A percentile compares a stretch with the other conserved stretches of the same genome.
Evolutionary conservation across 805 yeast genomes (phyloP).

Genomic region (Candida vaughaniae): DNA sequence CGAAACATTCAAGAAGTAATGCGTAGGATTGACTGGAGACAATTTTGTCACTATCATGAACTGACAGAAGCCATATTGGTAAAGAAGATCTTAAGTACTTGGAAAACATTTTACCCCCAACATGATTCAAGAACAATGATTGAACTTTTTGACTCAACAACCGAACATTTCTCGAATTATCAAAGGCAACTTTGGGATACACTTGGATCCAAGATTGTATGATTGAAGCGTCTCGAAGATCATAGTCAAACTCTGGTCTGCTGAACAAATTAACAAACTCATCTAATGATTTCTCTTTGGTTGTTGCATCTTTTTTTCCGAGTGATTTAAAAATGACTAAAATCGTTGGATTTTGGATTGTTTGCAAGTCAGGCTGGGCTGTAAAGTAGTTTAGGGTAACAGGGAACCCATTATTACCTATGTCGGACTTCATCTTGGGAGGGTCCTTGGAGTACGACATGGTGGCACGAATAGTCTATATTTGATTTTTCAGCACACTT

Average conservation of each 20-base stretch:
- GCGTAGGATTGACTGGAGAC: slow-evolving; percentile 53
- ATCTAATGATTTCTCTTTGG: slow-evolving; percentile 74
- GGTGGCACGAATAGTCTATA: not conserved
- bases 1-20: slow-evolving; percentile 54
- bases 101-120: slow-evolving; percentile 55
- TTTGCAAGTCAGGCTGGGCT: slow-evolving; percentile 63
- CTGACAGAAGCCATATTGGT: slow-evolving; percentile 72
- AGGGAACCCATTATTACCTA: slow-evolving; percentile 41
- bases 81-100: slow-evolving; percentile 70
- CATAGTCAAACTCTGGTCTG: slow-evolving; percentile 9
- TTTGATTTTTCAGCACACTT: slow-evolving; percentile 1
- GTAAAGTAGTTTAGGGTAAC: slow-evolving; percentile 74
- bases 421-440: slow-evolving; percentile 11
- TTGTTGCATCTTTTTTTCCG: slow-evolving; percentile 76
- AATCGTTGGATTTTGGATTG: slow-evolving; percentile 43
- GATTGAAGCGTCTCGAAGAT: slow-evolving; percentile 46
- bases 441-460: slow-evolving; percentile 1
- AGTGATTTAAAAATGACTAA: slow-evolving; percentile 72
- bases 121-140: slow-evolving; percentile 42
- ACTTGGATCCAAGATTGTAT: slow-evolving; percentile 74
- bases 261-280: slow-evolving; percentile 46
- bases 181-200: slow-evolving; percentile 76
- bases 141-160: slow-evolving; percentile 63
- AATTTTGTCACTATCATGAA: slow-evolving; percentile 64
- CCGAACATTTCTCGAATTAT: slow-evolving; percentile 67